These are phyloP conservation scores for Aegilops umbellulata DNA, from an alignment of 176 grass and related monocot genomes.

Conservation along the genomic window DNA sequence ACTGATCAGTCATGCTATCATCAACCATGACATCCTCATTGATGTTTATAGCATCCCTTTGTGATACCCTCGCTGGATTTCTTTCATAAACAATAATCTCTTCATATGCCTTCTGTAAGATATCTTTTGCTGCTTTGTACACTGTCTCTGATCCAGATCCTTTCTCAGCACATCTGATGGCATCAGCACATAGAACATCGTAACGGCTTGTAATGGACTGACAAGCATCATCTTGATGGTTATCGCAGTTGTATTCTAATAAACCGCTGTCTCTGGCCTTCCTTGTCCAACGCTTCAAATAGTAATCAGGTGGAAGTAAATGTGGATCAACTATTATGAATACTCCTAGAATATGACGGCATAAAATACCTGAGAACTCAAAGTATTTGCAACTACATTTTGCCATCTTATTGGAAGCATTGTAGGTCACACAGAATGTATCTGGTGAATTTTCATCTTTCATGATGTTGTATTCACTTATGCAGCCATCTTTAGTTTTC, in stretches of 20 bases:
- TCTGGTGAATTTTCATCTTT: conserved; percentile 75
- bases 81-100: conserved; percentile 76
- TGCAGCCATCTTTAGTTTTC: conserved; percentile 62
- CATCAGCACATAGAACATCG: conserved; percentile 69
- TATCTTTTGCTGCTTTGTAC: conserved; percentile 81
- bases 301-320: conserved; percentile 63
- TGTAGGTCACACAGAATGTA: conserved; percentile 75
- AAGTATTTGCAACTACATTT: conserved; percentile 88
- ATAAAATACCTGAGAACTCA: conserved; percentile 82
- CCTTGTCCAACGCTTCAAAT: conserved; percentile 81
- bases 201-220: conserved; percentile 56
- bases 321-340: conserved; percentile 71
- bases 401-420: conserved; percentile 64
- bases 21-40: conserved; percentile 83
- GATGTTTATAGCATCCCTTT: conserved; percentile 88
- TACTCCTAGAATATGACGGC: conserved; percentile 87
- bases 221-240: conserved; percentile 40
- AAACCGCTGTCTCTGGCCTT: conserved; percentile 54
- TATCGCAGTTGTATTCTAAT: conserved; percentile 47
- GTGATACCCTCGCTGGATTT: conserved; percentile 50
- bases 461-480: conserved; percentile 65
- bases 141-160: conserved; percentile 51
- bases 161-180: conserved; percentile 71
- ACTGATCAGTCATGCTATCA: conserved; percentile 69
- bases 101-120: conserved; percentile 75